Evolutionary conservation across 75 land plant genomes (phyloP).

Genomic region (Azolla pinnata): DNA sequence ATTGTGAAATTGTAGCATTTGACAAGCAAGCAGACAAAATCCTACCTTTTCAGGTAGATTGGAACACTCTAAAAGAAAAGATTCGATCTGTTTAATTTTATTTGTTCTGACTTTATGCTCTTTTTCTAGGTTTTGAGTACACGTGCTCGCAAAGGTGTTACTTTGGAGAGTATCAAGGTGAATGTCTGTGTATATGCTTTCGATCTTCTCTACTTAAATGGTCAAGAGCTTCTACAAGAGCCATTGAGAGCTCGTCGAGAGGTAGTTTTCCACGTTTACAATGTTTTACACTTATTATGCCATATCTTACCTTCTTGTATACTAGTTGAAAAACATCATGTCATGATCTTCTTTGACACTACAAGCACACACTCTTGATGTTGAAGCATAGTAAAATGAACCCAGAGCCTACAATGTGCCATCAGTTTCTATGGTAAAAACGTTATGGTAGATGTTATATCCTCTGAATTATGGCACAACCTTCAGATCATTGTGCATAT

Average conservation of each 20-base stretch:
- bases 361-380: too few species aligned
- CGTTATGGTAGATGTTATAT: too few species aligned
- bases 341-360: too few species aligned
- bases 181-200: slow-evolving; percentile 91
- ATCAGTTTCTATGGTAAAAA: too few species aligned
- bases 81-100: not conserved
- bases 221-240: slow-evolving; percentile 64
- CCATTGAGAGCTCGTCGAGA: slow-evolving; percentile 76
- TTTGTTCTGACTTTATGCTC: slow-evolving; percentile 1
- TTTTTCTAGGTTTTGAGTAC: slow-evolving; percentile 70
- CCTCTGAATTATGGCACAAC: too few species aligned
- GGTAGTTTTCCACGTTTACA: slow-evolving; percentile 58
- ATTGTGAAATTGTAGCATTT: slow-evolving; percentile 93
- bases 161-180: slow-evolving; percentile 70
- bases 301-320: not conserved
- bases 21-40: slow-evolving; percentile 70
- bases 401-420: too few species aligned
- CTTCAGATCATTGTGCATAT: too few species aligned
- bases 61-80: too few species aligned
- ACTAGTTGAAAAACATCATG: not conserved
- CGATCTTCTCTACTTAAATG: slow-evolving; percentile 78
- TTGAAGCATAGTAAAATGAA: too few species aligned
- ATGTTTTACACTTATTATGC: not conserved
- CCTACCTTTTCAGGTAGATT: slow-evolving; percentile 78
- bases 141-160: slow-evolving; percentile 84